Evolutionary conservation across 2,329 filamentous ascomycete genomes (phyloP).

Genomic region (Aureobasidium musti): DNA sequence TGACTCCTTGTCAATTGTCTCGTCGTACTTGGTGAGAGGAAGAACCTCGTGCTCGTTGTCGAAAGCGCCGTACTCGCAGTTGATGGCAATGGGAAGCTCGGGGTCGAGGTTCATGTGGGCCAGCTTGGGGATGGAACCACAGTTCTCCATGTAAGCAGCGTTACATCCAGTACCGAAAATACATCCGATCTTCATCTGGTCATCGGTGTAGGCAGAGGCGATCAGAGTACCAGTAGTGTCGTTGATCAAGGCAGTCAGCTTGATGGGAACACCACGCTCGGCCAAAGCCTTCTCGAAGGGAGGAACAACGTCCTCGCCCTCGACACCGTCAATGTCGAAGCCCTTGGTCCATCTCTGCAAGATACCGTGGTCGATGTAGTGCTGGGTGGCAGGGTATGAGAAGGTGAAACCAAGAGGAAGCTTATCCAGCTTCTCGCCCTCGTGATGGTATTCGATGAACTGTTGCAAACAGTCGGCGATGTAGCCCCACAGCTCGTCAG

Average conservation of each 20-base stretch:
- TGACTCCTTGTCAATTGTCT: constrained; percentile 48
- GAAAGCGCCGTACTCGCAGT: constrained; percentile 97
- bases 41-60: constrained; percentile 91
- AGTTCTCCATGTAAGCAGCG: constrained; percentile 95
- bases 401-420: constrained; percentile 92
- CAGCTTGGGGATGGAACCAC: constrained; percentile 88
- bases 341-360: constrained; percentile 97
- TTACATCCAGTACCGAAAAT: constrained; percentile 99
- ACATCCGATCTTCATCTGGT: constrained; percentile 89
- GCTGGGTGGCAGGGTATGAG: constrained; percentile 89
- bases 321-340: constrained; percentile 89
- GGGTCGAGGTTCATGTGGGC: constrained; percentile 85
- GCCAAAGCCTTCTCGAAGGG: constrained; percentile 76
- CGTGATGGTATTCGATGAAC: constrained; percentile 84
- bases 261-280: constrained; percentile 77
- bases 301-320: constrained; percentile 86
- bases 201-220: constrained; percentile 94
- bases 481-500: constrained; percentile 91
- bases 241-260: constrained; percentile 90
- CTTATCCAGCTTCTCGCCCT: constrained; percentile 62
- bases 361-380: constrained; percentile 89
- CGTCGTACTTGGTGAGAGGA: constrained; percentile 70
- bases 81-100: constrained; percentile 86
- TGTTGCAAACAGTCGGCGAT: constrained; percentile 90
- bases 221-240: constrained; percentile 97